Evolutionary conservation across 2,329 filamentous ascomycete species (phyloP), one percentile per base, ranked within the genome.

Genomic region (Sporothrix brunneoviolacea): DNA sequence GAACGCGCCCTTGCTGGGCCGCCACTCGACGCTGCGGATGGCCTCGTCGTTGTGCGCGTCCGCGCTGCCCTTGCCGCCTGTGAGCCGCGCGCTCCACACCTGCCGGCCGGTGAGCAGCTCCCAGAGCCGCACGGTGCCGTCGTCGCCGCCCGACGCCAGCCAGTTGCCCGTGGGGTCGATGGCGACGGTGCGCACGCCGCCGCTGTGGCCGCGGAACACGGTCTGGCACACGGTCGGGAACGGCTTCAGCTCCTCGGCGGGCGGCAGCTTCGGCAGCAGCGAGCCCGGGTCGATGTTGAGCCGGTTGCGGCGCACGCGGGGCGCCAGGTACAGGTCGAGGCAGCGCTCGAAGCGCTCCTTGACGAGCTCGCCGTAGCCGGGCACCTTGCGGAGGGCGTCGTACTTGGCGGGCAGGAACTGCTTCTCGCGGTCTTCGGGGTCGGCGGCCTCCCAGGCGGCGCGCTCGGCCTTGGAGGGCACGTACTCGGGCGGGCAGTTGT

Each of bases 271-370:
- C 12, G 93, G 91, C 32, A 98, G 77, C 45, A 98, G 74, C 33
- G 89, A 95, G 66, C 87, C 86, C 3, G 93, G 93, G 61, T 98
- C 93, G 62, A 98, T 97, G 69, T 97, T 95, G 62, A 98, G 80
- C 67, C 91, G 87, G 72, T 91, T 96, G 66, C 94, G 86, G 54
- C 91, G 83, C 51, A 98, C 83, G 62, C 93, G 80, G 41, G 94
- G 93, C 15, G 94, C 93, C 53, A 98, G 78, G 66, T 98, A 98
- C 16, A 98, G 77, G 69, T 98, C 94, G 59, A 98, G 73, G 65
- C 90, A 97, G 57, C 94, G 79, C 67, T 98, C 91, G 61, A 98
- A 98, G 58, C 91, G 85, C 68, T 98, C 93, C 68, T 96, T 95
- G 65, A 98, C 83, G 58, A 96, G 89, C 49, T 77, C 79, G 45